phyloP scores from a whole-genome alignment of 2,329 filamentous ascomycete species.

The Verticillium nonalfalfae region DNA sequence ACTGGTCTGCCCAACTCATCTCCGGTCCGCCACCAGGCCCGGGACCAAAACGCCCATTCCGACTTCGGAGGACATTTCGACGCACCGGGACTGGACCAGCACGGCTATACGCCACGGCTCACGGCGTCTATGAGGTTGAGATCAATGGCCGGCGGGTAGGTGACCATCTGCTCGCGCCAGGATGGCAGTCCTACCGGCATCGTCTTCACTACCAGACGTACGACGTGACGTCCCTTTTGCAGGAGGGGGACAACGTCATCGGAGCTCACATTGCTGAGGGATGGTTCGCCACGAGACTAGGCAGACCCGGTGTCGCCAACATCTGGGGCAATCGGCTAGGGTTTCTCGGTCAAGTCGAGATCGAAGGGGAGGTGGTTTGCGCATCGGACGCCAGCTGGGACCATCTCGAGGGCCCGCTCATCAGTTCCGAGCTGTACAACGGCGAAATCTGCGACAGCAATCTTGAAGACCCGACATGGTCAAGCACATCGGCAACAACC shows the following conservation, averaged over 20 bases:
- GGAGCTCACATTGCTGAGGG: conserved; percentile 42
- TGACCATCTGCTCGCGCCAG: conserved; percentile 35
- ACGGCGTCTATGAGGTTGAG: conserved; percentile 36
- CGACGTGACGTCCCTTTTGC: conserved; percentile 37
- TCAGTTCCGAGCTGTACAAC: conserved; percentile 39
- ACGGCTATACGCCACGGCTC: conserved; percentile 37
- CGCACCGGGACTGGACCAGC: conserved; percentile 21
- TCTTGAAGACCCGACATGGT: conserved; percentile 10
- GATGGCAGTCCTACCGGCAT: conserved; percentile 44
- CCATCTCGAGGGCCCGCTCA: conserved; percentile 22
- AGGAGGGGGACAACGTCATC: conserved; percentile 28
- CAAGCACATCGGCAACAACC: not conserved
- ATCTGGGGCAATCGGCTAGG: not conserved
- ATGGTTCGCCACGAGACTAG: conserved; percentile 39
- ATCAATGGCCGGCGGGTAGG: conserved; percentile 38
- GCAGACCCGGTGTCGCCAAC: conserved; percentile 5
- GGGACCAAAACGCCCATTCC: conserved; percentile 19
- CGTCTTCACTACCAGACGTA: conserved; percentile 45
- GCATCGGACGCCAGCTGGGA: conserved; percentile 31
- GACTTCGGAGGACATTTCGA: conserved; percentile 26
- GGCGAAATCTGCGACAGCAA: conserved; percentile 43
- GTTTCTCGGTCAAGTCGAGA: conserved; percentile 3
- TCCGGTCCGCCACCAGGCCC: not conserved
- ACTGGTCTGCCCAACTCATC: not conserved
- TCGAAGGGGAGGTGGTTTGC: not conserved